phyloP scores from a whole-genome alignment of 108 stramenopile species.

The Aurantiochytrium sp. region DNA sequence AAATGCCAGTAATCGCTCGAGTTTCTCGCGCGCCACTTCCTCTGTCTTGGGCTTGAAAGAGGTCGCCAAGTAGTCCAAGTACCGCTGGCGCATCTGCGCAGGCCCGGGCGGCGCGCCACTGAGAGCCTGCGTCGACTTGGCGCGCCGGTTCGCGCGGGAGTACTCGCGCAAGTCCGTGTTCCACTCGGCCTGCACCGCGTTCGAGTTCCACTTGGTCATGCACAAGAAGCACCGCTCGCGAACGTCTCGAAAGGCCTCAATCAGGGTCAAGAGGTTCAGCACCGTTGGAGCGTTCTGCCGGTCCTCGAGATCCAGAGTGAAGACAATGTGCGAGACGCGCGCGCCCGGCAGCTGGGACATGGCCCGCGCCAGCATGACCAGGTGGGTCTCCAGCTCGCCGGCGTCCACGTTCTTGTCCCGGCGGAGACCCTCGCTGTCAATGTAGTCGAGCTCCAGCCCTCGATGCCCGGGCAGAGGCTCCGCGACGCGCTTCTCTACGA shows the following conservation, averaged over 20 bases:
- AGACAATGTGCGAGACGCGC: neutral
- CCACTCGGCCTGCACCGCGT: slow-evolving; percentile 22
- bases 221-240: neutral
- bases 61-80: neutral
- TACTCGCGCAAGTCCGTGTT: neutral
- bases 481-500: neutral
- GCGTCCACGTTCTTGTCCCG: neutral
- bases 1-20: neutral
- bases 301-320: neutral
- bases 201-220: slow-evolving; percentile 29
- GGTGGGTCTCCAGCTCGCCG: neutral
- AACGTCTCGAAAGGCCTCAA: neutral
- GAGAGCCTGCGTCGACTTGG: neutral
- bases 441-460: neutral
- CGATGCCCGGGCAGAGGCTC: neutral
- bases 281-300: neutral
- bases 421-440: slow-evolving; percentile 12
- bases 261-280: neutral
- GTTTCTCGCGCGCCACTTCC: neutral
- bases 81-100: neutral
- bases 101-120: neutral
- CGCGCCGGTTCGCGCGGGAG: neutral
- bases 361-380: neutral
- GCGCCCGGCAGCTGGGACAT: neutral
- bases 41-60: neutral